These are phyloP conservation scores for Aciculosporium take DNA, from an alignment of 2,329 filamentous ascomycete genomes.

Conservation along the genomic window DNA sequence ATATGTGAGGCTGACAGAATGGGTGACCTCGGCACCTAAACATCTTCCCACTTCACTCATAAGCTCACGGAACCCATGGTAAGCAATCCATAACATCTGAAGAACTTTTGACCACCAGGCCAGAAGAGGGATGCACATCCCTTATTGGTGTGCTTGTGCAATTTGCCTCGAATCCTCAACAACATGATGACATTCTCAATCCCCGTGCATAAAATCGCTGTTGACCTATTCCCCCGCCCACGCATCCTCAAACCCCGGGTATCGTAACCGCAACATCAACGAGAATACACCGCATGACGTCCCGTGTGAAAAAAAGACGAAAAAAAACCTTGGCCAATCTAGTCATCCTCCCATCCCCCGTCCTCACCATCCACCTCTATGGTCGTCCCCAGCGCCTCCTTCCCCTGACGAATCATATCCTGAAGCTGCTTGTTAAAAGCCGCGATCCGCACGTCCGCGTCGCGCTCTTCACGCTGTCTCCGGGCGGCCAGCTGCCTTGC, in stretches of 20 bases:
- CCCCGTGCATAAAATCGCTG: no score
- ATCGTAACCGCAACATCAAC: constrained; percentile 4
- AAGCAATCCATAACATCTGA: no score
- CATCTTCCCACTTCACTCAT: no score
- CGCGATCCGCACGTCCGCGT: constrained; percentile 65
- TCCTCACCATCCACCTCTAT: constrained; percentile 47
- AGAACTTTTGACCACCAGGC: no score
- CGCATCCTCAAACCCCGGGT: neutral
- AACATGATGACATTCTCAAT: no score
- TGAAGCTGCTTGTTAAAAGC: constrained; percentile 67
- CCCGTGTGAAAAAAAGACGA: neutral
- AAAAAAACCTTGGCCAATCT: neutral
- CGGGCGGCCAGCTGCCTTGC: constrained; percentile 61
- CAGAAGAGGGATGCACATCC: no score
- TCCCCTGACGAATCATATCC: constrained; percentile 79
- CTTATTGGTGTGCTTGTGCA: no score
- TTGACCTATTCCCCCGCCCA: neutral
- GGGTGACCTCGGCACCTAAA: no score
- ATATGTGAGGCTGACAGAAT: no score
- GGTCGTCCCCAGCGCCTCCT: constrained; percentile 67
- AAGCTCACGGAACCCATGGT: no score
- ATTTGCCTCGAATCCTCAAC: no score
- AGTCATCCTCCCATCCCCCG: constrained; percentile 21
- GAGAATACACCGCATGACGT: neutral
- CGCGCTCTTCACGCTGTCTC: constrained; percentile 57